Evolutionary conservation across 2,329 filamentous ascomycete genomes (phyloP).

Genomic region (Aspergillus calidoustus): DNA sequence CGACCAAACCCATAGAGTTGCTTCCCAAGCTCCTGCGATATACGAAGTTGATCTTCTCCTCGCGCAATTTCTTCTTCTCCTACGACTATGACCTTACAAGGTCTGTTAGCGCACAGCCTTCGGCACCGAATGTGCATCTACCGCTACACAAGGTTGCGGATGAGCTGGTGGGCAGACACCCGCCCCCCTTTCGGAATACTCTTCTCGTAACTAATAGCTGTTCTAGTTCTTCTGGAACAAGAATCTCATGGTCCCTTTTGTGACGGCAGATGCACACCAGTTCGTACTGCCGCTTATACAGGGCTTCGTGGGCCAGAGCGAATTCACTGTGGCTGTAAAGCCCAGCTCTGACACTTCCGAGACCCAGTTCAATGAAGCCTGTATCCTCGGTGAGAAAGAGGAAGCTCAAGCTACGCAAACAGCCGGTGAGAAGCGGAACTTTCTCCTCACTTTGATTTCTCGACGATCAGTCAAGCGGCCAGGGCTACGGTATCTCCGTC

Average conservation of each 20-base stretch:
- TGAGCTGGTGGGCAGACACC: conserved; percentile 51
- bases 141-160: conserved; percentile 77
- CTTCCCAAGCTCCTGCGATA: conserved; percentile 85
- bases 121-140: conserved; percentile 48
- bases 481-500: conserved; percentile 84
- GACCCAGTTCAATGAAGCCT: conserved; percentile 28
- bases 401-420: conserved; percentile 33
- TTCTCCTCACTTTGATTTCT: conserved; percentile 89
- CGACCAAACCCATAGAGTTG: conserved; percentile 59
- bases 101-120: conserved; percentile 53
- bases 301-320: conserved; percentile 86
- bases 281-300: conserved; percentile 85
- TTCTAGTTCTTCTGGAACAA: conserved; percentile 86
- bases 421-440: conserved; percentile 50
- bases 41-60: conserved; percentile 82
- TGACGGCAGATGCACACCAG: conserved; percentile 70
- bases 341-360: conserved; percentile 23
- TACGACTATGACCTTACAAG: conserved; percentile 93
- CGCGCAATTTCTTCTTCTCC: conserved; percentile 88
- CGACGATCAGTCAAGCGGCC: conserved; percentile 83
- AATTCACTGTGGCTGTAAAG: conserved; percentile 70
- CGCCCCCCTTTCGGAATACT: neutral
- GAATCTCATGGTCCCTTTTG: conserved; percentile 73
- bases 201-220: conserved; percentile 12
- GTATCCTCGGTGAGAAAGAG: conserved; percentile 50